Conservation (phyloP, 2,329 filamentous ascomycete genomes). For the Pseudodiploospora longispora region DNA sequence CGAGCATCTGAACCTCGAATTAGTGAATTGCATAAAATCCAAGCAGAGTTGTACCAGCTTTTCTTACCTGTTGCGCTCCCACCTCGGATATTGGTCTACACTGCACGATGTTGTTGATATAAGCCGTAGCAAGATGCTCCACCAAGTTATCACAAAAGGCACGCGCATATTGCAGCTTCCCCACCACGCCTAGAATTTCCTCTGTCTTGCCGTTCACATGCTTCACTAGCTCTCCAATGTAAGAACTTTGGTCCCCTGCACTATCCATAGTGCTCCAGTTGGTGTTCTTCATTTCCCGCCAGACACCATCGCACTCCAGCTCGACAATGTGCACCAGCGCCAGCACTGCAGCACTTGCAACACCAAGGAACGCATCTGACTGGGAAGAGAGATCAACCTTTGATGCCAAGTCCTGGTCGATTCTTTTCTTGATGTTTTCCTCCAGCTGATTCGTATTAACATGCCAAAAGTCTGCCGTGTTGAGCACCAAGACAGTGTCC, state of each 20-base stretch:
- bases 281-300: conserved; percentile 96
- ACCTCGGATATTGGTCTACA: conserved; percentile 89
- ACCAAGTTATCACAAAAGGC: conserved; percentile 96
- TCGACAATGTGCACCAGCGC: conserved; percentile 80
- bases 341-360: conserved; percentile 80
- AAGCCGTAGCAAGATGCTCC: conserved; percentile 71
- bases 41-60: background rate
- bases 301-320: conserved; percentile 71
- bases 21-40: conserved; percentile 14
- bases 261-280: conserved; percentile 91
- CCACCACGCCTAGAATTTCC: conserved; percentile 68
- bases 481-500: conserved; percentile 78
- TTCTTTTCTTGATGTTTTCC: conserved; percentile 85
- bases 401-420: conserved; percentile 68
- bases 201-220: conserved; percentile 63
- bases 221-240: conserved; percentile 73
- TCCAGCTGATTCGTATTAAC: conserved; percentile 87
- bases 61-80: conserved; percentile 74
- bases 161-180: conserved; percentile 88
- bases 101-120: conserved; percentile 76
- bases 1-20: conserved; percentile 60
- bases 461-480: conserved; percentile 97
- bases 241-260: conserved; percentile 88
- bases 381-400: conserved; percentile 86
- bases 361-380: conserved; percentile 89